Evolutionary conservation across 225 moss, liverwort and hornwort species (phyloP).

Genomic region (Ulota crispa): DNA sequence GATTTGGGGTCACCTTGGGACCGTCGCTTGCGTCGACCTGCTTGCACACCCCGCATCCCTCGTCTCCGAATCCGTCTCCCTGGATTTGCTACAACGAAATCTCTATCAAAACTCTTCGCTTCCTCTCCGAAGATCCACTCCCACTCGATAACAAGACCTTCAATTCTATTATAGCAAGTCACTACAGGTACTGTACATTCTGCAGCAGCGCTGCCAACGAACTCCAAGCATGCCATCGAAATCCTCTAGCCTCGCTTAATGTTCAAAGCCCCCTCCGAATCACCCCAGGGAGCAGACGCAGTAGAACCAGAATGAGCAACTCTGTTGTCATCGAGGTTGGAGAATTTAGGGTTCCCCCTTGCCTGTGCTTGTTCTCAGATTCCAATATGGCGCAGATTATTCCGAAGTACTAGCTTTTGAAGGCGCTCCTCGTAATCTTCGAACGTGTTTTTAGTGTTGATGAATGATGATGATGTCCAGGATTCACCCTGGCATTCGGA

Average conservation of each 20-base stretch:
- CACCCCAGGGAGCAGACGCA: not conserved
- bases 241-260: not conserved
- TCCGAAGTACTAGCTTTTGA: not conserved
- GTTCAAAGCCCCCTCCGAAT: no score
- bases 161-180: no score
- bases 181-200: no score
- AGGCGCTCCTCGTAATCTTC: not conserved
- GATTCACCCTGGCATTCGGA: conserved; percentile 28
- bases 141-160: no score
- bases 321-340: not conserved
- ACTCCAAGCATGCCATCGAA: not conserved
- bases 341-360: conserved; percentile 6
- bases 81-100: not conserved
- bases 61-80: no score
- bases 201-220: no score
- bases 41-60: no score
- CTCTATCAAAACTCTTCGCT: no score
- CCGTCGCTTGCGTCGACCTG: no score
- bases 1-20: no score
- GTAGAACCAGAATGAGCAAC: no score
- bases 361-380: not conserved
- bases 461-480: not conserved
- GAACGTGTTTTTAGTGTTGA: not conserved
- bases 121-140: not conserved
- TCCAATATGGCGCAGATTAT: not conserved